These are phyloP conservation scores for Sporothrix euskadiensis DNA, from an alignment of 2,329 filamentous ascomycete species.

Conservation along the genomic window DNA sequence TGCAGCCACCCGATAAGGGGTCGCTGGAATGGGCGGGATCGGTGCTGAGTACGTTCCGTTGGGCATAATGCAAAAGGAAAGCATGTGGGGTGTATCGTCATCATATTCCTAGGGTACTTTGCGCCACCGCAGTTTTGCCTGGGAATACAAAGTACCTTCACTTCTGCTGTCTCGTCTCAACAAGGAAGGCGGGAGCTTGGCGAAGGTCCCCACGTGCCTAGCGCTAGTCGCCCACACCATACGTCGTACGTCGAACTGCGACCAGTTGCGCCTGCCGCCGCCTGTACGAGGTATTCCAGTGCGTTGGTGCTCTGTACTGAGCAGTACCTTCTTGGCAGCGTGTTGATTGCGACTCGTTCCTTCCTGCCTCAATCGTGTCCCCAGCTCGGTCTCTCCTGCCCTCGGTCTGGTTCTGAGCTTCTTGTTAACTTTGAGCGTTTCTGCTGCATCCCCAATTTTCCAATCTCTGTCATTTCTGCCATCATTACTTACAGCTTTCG, in stretches of 20 bases:
- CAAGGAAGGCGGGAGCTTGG: constrained; percentile 22
- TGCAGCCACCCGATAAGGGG: not conserved
- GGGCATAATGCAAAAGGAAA: not conserved
- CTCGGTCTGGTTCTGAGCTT: not conserved
- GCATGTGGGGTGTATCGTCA: constrained; percentile 18
- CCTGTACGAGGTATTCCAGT: not conserved
- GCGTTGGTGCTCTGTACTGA: not conserved
- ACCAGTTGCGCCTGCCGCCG: constrained; percentile 16
- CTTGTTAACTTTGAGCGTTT: not conserved
- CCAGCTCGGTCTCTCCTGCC: constrained; percentile 8
- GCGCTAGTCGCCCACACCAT: not conserved
- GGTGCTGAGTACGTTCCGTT: constrained; percentile 6
- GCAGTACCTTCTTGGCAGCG: constrained; percentile 1
- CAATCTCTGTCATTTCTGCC: not conserved
- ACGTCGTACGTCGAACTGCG: not conserved
- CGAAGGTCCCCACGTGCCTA: constrained; percentile 13
- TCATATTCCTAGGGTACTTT: not conserved
- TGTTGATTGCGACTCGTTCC: constrained; percentile 4
- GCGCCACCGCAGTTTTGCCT: too few relatives aligned
- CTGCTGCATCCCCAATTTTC: not conserved
- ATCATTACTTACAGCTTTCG: not conserved
- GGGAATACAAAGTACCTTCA: not conserved
- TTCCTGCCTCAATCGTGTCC: constrained; percentile 3
- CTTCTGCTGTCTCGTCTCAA: constrained; percentile 12
- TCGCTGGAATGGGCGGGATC: not conserved